Percentiles rank a stretch among this genome's conserved stretches.
phyloP scores from a whole-genome alignment of 1,284 basidiomycete species.

The Phellopilus nigrolimitatus region DNA sequence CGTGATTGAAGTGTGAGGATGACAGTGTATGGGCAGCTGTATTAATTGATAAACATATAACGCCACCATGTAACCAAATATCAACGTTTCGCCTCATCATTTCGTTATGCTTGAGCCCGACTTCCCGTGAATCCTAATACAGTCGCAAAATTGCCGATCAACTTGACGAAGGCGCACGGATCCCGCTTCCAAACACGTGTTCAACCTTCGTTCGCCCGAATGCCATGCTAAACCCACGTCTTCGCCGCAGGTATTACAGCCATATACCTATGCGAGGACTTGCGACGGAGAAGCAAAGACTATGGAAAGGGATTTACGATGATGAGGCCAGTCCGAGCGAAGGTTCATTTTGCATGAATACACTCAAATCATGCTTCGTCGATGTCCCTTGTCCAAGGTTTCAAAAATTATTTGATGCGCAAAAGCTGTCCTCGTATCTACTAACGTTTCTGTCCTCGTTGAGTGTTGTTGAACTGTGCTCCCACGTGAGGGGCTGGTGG shows the following conservation, averaged over 20 bases:
- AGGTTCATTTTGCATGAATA: slow-evolving; percentile 1
- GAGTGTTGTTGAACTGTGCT: slow-evolving; percentile 16
- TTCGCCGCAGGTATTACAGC: neutral
- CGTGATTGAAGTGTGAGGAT: slow-evolving; percentile 19
- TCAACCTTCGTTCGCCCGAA: slow-evolving; percentile 9
- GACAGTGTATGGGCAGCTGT: slow-evolving; percentile 16
- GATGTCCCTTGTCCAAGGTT: slow-evolving; percentile 24
- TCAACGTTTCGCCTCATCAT: neutral
- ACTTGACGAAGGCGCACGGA: neutral
- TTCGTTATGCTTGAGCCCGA: no score
- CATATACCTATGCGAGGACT: slow-evolving; percentile 21
- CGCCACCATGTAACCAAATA: neutral
- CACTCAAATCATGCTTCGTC: slow-evolving; percentile 26
- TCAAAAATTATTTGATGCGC: slow-evolving; percentile 24
- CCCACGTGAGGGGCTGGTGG: slow-evolving; percentile 25
- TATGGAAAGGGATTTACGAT: slow-evolving; percentile 26
- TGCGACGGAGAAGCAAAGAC: slow-evolving; percentile 24
- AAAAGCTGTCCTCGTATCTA: slow-evolving; percentile 27
- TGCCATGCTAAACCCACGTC: neutral
- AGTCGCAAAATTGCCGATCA: neutral
- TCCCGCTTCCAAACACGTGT: slow-evolving; percentile 12
- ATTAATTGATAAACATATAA: slow-evolving; percentile 14
- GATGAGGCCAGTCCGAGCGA: neutral
- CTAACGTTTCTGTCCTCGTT: slow-evolving; percentile 23
- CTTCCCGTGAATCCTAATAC: no score